phyloP scores from a whole-genome alignment of 208 protist genomes.

The Wallacemonas sp. region DNA sequence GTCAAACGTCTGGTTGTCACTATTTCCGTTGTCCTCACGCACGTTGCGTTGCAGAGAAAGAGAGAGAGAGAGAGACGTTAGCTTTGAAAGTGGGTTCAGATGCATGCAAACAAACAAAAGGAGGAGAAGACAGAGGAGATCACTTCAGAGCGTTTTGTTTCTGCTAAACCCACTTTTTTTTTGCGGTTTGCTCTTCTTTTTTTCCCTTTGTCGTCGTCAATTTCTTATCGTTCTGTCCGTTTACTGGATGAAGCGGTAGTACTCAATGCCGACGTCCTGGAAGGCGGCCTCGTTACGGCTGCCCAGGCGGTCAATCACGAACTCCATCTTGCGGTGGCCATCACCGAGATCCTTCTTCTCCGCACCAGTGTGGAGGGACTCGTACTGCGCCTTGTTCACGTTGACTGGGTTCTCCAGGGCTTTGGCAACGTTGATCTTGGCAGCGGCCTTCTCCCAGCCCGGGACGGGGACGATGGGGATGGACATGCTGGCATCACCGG shows the following conservation, averaged over 20 bases:
- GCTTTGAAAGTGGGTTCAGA: too few relatives aligned
- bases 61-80: too few relatives aligned
- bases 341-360: conserved; percentile 71
- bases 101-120: too few relatives aligned
- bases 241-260: conserved; percentile 83
- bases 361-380: conserved; percentile 75
- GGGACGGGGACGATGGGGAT: conserved; percentile 87
- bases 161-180: too few relatives aligned
- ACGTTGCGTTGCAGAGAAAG: too few relatives aligned
- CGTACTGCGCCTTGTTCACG: conserved; percentile 80
- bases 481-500: conserved; percentile 82
- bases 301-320: conserved; percentile 81
- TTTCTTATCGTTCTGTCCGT: background rate
- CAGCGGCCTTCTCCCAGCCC: conserved; percentile 78
- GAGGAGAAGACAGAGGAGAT: too few relatives aligned
- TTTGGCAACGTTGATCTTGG: conserved; percentile 73
- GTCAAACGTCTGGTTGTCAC: too few relatives aligned
- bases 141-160: too few relatives aligned
- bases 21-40: too few relatives aligned
- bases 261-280: conserved; percentile 91
- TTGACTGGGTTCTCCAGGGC: conserved; percentile 78
- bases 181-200: conserved; percentile 3
- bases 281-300: conserved; percentile 81
- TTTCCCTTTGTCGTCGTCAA: background rate
- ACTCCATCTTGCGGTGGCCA: conserved; percentile 65